Evolutionary conservation across 2,329 filamentous ascomycete species (phyloP).

Genomic region (Botrytis elliptica): DNA sequence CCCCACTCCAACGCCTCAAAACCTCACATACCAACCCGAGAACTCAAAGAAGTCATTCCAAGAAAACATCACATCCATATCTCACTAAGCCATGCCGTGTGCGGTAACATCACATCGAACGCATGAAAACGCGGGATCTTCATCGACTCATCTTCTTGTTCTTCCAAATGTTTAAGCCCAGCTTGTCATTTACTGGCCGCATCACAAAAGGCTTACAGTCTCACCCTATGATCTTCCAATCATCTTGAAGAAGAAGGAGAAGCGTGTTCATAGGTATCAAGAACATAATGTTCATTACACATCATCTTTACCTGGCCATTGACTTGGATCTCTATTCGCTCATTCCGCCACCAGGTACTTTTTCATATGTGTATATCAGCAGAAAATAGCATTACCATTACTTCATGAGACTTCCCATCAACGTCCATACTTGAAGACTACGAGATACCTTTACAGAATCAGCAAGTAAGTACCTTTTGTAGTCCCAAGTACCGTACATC

Average conservation of each 20-base stretch:
- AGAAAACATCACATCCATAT: not conserved
- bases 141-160: not conserved
- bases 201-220: not conserved
- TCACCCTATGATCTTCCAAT: not conserved
- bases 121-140: not conserved
- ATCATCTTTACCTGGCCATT: not conserved
- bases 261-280: not conserved
- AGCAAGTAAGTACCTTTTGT: not conserved
- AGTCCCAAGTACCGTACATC: not conserved
- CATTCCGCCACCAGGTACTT: not conserved
- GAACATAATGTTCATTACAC: not conserved
- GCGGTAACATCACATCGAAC: not conserved
- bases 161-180: not conserved
- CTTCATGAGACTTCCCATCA: not conserved
- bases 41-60: not conserved
- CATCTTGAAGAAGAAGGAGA: not conserved
- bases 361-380: not conserved
- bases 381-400: too few relatives aligned
- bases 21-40: not conserved
- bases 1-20: not conserved
- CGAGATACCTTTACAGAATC: not conserved
- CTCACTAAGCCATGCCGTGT: not conserved
- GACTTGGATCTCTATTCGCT: not conserved
- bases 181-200: not conserved
- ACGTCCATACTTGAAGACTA: not conserved